Base-by-base conservation (phyloP, 805 yeast species). In the Wickerhamiella kazuoi region DNA sequence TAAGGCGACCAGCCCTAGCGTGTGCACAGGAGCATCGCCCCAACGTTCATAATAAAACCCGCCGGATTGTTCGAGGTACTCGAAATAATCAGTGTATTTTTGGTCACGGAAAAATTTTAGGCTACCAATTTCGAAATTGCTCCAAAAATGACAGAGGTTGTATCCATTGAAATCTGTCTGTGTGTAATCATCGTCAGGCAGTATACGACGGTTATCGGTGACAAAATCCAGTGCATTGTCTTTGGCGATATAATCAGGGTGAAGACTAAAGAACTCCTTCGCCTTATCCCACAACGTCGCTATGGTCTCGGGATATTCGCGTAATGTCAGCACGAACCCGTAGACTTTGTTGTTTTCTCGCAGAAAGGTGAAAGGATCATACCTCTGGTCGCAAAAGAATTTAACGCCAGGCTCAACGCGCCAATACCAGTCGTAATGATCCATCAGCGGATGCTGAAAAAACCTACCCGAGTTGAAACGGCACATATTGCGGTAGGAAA, bases 11-110 rank as follows among this genome's bases (percentile, higher is more conserved):
- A 71, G 74, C 1, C 74, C 93, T 21, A 82, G 62, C 0, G 87
- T 65, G 55, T 83, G 94, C 14, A 83, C 80, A 0, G 94, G 94
- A 0, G 94, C 94, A 60, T 84, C 95, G 14, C 95, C 95, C 95
- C 95, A 84, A 42, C 94, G 62, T 57, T 83, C 94, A 60, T 83
- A 83, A 63, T 79, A 83, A 54, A 84, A 77, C 3, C 93, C 93
- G 43, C 93, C 86, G 1, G 75, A 62, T 34, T 62, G 58, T 53
- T 82, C 90, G 44, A 81, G 65, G 50, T 69, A 62, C 21, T 76
- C 74, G 46, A 81, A 79, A 56, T 74, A 80, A 35, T 67, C 69
- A 24, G 63, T 57, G 57, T 83, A 83, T 14, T 76, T 77, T 38
- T 76, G 71, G 20, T 74, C 62, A 51, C 86, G 64, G 74, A 81